Base-by-base conservation (phyloP, 2,329 filamentous ascomycete species). In the Boeremia lycopersici region DNA sequence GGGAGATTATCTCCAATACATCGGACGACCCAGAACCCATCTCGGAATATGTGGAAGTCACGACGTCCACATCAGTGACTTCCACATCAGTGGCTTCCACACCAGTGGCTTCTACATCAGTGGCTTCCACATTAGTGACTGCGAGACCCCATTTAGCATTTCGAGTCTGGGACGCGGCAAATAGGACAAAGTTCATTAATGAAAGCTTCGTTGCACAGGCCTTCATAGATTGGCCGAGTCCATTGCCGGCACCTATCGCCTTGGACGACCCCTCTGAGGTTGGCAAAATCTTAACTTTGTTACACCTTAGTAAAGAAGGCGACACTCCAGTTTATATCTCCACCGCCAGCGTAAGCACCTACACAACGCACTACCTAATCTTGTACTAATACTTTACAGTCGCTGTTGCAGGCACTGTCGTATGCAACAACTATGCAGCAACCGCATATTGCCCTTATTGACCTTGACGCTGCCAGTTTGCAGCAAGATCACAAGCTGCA, bases 141-240 rank as follows among this genome's bases (percentile, higher is more conserved):
- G 6, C 1, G 1, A 33, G 17, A 36, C 46, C 45, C 0, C 35
- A 46, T n/a, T 33, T 60, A 1, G 23, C 12, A 2, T 60, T 57
- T 15, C 31, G 57, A 0, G 57, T 59, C 0, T 64, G 56, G 53
- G 60, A 63, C n/a, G 26, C 17, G 0, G 34, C 39, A 0, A 60
- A 42, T 10, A 15, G 53, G 1, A 57, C 55, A 0, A 35, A 15
- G 2, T 62, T 57, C 25, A 30, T 39, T 11, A 42, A 58, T 3
- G 29, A n/a, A 0, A 51, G 49, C 0, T 65, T 65, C 2, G 23
- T 56, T 0, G 56, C 59, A 1, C n/a, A 43, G 15, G 12, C 39
- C 2, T 50, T 50, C 17, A 2, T 50, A 1, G 30, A 35, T 23
- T 49, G 47, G 47, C 47, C 38, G 1, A 30, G 30, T 7, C 47